Conservation (phyloP, 345 rosid species). For the Erysimum cheiranthoides region DNA sequence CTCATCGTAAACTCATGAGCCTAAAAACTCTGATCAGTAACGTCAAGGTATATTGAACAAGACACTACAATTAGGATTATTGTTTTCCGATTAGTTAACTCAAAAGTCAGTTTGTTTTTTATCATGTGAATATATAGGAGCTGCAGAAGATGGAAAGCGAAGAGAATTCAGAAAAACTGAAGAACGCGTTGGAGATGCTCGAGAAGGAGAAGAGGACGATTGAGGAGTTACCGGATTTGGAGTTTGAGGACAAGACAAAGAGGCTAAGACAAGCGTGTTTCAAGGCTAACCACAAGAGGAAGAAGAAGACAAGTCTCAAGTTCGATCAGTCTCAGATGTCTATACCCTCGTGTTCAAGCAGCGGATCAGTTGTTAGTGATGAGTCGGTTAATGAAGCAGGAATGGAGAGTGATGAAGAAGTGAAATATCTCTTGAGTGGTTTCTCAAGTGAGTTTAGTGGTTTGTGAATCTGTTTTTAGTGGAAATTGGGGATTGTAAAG, state of each 20-base stretch:
- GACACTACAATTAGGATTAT: neutral
- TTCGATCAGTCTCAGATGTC: neutral
- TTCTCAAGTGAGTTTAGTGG: conserved; percentile 35
- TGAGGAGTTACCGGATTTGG: conserved; percentile 68
- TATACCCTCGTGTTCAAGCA: conserved; percentile 23
- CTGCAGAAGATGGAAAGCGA: conserved; percentile 48
- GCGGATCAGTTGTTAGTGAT: conserved; percentile 31
- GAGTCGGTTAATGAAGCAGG: conserved; percentile 25
- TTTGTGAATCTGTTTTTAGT: conserved; percentile 15
- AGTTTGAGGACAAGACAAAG: conserved; percentile 66
- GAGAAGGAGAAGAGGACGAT: conserved; percentile 69
- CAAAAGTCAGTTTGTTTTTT: neutral
- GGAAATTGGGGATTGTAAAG: conserved; percentile 38
- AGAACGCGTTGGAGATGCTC: conserved; percentile 56
- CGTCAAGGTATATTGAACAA: conserved; percentile 51
- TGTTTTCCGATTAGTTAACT: neutral
- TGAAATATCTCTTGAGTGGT: conserved; percentile 41
- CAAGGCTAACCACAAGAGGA: conserved; percentile 88
- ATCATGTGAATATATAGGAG: conserved; percentile 41
- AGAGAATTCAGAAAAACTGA: conserved; percentile 43
- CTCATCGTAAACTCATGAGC: conserved; percentile 75
- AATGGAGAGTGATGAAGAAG: conserved; percentile 43
- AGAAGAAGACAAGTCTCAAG: conserved; percentile 52
- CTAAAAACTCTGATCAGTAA: conserved; percentile 61
- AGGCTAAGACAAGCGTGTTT: conserved; percentile 88